Base-by-base conservation (phyloP, 2,329 filamentous ascomycete genomes). In the Verticillium isaacii region DNA sequence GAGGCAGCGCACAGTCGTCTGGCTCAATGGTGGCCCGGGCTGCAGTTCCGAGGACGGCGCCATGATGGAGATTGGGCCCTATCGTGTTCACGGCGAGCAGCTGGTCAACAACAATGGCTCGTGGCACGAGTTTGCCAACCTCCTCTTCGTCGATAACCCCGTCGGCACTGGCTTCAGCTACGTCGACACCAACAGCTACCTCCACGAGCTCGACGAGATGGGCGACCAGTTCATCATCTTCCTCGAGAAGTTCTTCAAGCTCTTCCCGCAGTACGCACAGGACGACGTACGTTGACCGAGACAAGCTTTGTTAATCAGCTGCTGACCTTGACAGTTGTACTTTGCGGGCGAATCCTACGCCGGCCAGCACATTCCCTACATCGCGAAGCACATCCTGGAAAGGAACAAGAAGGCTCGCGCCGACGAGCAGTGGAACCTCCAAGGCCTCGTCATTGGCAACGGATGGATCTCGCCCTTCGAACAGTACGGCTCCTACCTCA, bases 31-130 rank as follows among this genome's bases (percentile, higher is more conserved):
- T 60, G 96, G 95, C 0, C 95, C 95, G 1, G 95, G 96, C 32
- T 99, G 95, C 77, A 97, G 93, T 75, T 98, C 94, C 32, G 93
- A 97, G 83, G 96, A 99, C 74, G 95, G 94, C 67, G 93, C 92
- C 2, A 77, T 98, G 81, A 98, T 98, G 85, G 95, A 99, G 76
- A 86, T 99, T 66, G 95, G 95, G 0, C 95, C 95, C 2, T 99
- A 97, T 75, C 84, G 95, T 66, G 79, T 99, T 62, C 89, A 90
- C 71, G 85, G 94, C 67, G 83, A 76, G 82, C 89, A 70, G 4
- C 79, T 99, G 62, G 81, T 81, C 62, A 88, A 92, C 73, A 97
- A 97, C 74, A 89, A 96, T 61, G 95, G 95, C n/a, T 93, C 93
- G 1, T 99, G 96, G 96, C 90, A 97, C 75, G 94, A 99, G 78